Evolutionary conservation across 345 rosid genomes (phyloP), one percentile per base, ranked within the genome.

Genomic region (Salix purpurea): DNA sequence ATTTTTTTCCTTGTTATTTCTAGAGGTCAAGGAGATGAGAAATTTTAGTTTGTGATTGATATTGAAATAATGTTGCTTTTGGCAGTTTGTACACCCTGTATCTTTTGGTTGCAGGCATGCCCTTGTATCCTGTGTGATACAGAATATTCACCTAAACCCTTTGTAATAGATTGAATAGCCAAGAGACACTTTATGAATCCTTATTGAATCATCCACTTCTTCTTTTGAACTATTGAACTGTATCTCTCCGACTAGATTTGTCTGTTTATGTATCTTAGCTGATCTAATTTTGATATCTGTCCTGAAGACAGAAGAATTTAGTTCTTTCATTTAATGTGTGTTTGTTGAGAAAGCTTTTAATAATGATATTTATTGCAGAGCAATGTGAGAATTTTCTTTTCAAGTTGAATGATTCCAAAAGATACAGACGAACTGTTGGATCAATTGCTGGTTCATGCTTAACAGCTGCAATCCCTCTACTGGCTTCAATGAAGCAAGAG

Each of bases 401-500:
- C 79, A 86, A 90, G 86, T 71, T 90, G 86, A 90, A 85, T 78
- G 88, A 90, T 79, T 87, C 89, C 74, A 91, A 82, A 83, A 86
- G 94, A 82, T 91, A 87, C 79, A 89, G 98, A 85, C 91, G 86
- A 79, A 90, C 80, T 18, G 91, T 96, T 82, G 98, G 93, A 76
- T 96, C 98, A 6, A 85, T 93, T 76, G 89, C 91, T 68, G 85
- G 88, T 79, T 91, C 93, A 18, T 93, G 99, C 86, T 86, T 96
- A 77, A 83, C 80, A 6, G 84, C 97, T 19, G 88, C 93, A 78
- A 87, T 86, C 12, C 94, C 99, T 75, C 86, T 93, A 37, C 88
- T 96, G 70, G 97, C 93, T 75, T 91, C 97, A 74, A 71, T 76
- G 77, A 81, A 88, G 73, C 99, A 91, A 79, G 83, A 78, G 30